These are phyloP conservation scores for Colletotrichum limetticola DNA, from an alignment of 2,329 filamentous ascomycete species.

Conservation along the genomic window DNA sequence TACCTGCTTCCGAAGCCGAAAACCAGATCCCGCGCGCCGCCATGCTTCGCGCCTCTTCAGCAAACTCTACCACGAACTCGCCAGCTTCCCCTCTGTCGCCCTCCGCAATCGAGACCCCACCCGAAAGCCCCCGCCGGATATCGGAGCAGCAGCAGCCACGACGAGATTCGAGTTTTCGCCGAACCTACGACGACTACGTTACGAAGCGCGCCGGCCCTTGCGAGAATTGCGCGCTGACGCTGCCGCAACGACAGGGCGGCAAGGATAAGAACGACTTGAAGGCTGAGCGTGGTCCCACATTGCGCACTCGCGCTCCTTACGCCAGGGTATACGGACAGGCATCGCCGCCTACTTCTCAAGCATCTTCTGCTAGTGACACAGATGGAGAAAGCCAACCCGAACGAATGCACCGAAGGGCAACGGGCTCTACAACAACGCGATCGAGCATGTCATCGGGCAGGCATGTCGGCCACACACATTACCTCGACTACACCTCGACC, in stretches of 20 bases:
- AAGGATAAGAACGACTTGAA: constrained; percentile 40
- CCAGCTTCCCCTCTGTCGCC: constrained; percentile 44
- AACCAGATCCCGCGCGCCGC: constrained; percentile 54
- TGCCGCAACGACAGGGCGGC: constrained; percentile 61
- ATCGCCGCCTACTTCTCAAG: constrained; percentile 64
- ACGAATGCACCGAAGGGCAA: constrained; percentile 53
- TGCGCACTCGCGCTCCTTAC: constrained; percentile 70
- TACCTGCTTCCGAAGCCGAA: constrained; percentile 57
- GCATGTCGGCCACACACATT: constrained; percentile 72
- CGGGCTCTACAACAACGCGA: constrained; percentile 60
- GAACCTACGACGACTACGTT: constrained; percentile 74
- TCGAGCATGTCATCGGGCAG: constrained; percentile 65
- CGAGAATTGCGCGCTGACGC: constrained; percentile 75
- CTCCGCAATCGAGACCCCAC: constrained; percentile 66
- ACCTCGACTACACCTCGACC: constrained; percentile 75
- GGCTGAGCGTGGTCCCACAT: constrained; percentile 62
- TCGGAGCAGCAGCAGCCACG: constrained; percentile 49
- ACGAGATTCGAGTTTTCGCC: constrained; percentile 69
- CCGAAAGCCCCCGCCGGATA: constrained; percentile 62
- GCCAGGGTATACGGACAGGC: constrained; percentile 66
- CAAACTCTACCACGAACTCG: constrained; percentile 43
- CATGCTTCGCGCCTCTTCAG: constrained; percentile 52
- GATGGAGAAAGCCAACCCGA: constrained; percentile 60
- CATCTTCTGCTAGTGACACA: constrained; percentile 59
- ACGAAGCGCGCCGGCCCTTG: constrained; percentile 72